These are phyloP conservation scores for Leishmania lainsoni DNA, from an alignment of 208 protist genomes.

Conservation along the genomic window DNA sequence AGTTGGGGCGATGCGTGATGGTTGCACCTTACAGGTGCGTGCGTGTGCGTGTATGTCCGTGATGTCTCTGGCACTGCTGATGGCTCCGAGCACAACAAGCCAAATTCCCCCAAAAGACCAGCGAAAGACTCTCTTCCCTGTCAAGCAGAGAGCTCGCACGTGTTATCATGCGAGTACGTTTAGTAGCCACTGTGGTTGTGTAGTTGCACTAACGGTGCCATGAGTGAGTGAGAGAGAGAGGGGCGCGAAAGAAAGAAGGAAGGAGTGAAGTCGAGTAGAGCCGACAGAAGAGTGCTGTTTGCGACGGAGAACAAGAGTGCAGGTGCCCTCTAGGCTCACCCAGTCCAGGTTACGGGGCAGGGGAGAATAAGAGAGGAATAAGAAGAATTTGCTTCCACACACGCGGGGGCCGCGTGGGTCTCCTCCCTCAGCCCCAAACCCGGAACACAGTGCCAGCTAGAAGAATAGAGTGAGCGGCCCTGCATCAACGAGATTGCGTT, in stretches of 20 bases:
- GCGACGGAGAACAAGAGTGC: conserved; percentile 1
- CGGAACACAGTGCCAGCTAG: no score
- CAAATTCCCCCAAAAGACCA: not conserved
- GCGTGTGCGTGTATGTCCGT: not conserved
- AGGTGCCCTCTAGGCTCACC: not conserved
- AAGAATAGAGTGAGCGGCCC: no score
- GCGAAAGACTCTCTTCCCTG: conserved; percentile 6
- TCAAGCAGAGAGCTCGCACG: not conserved
- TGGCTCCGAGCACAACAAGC: not conserved
- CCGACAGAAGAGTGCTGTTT: not conserved
- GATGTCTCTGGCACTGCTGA: not conserved
- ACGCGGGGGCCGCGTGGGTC: no score
- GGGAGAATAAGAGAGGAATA: conserved; percentile 14
- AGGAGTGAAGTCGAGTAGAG: not conserved
- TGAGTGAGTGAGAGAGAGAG: not conserved
- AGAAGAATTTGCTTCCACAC: not conserved
- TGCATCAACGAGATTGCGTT: no score
- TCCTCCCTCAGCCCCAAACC: no score
- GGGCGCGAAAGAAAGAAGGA: not conserved
- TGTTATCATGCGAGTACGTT: not conserved
- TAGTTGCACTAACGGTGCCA: not conserved
- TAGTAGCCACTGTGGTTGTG: not conserved
- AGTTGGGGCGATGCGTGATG: conserved; percentile 1
- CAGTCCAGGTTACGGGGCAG: conserved; percentile 3
- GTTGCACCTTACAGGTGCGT: not conserved